Percentiles rank a stretch among this genome's conserved stretches.
These are phyloP conservation scores for Daphne laureola DNA, from an alignment of 441 rosid species.

Conservation along the genomic window DNA sequence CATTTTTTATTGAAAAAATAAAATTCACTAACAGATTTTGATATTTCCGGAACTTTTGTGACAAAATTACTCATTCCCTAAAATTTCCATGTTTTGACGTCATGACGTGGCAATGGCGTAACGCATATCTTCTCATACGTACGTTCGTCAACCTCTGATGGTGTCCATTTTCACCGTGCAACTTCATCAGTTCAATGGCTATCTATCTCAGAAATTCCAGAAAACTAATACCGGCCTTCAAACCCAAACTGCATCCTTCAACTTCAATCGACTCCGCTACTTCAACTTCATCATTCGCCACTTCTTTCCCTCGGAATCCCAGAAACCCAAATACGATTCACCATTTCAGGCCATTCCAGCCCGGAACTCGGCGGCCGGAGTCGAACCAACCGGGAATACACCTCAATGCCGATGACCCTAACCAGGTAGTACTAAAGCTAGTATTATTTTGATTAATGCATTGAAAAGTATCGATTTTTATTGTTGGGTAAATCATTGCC, in stretches of 20 bases:
- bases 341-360: slow-evolving; percentile 1
- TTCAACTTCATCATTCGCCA: no score
- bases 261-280: not conserved
- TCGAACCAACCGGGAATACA: slow-evolving; percentile 27
- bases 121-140: no score
- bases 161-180: no score
- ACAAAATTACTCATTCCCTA: no score
- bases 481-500: not conserved
- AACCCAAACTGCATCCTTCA: slow-evolving; percentile 1
- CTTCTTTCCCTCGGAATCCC: slow-evolving; percentile 3
- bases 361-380: slow-evolving; percentile 20
- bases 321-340: slow-evolving; percentile 12
- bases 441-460: not conserved
- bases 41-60: no score
- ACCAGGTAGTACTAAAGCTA: slow-evolving; percentile 28
- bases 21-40: no score
- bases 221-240: slow-evolving; percentile 15
- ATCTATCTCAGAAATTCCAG: slow-evolving; percentile 17
- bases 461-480: no score
- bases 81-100: no score
- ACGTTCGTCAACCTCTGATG: no score
- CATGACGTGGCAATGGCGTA: no score
- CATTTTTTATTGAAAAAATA: no score
- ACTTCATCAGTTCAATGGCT: slow-evolving; percentile 22
- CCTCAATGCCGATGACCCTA: slow-evolving; percentile 16